phyloP scores from a whole-genome alignment of 257 asterid species.

The Scutellaria baicalensis region DNA sequence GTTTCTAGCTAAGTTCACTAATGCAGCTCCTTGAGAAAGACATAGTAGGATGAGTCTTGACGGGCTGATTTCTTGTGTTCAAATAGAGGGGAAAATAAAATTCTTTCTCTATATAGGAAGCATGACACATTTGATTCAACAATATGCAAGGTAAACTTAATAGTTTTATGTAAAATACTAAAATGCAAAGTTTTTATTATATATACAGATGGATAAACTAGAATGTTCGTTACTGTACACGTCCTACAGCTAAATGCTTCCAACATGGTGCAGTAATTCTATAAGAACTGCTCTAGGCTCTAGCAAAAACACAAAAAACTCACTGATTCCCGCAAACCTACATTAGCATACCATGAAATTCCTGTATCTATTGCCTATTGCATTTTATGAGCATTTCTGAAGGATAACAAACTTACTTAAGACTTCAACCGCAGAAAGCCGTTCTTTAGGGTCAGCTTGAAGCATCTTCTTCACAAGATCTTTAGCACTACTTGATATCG shows the following conservation, averaged over 20 bases:
- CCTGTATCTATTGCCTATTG: not conserved
- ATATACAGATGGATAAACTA: no score
- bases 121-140: not conserved
- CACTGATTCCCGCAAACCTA: not conserved
- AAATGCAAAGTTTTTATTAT: not conserved
- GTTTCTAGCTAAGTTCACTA: not conserved
- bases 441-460: slow-evolving; percentile 62
- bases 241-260: no score
- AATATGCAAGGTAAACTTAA: not conserved
- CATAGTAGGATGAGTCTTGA: not conserved
- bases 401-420: slow-evolving; percentile 46
- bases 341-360: not conserved
- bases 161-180: not conserved
- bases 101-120: not conserved
- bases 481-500: slow-evolving; percentile 91
- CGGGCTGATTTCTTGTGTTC: not conserved
- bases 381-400: not conserved
- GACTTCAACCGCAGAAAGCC: slow-evolving; percentile 72
- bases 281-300: not conserved
- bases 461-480: slow-evolving; percentile 98
- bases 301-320: not conserved
- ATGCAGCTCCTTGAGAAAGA: not conserved
- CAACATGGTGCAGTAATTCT: not conserved
- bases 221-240: not conserved
- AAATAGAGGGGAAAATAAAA: not conserved